Conservation (phyloP, 176 grass and related monocot species). For the Typha latifolia region DNA sequence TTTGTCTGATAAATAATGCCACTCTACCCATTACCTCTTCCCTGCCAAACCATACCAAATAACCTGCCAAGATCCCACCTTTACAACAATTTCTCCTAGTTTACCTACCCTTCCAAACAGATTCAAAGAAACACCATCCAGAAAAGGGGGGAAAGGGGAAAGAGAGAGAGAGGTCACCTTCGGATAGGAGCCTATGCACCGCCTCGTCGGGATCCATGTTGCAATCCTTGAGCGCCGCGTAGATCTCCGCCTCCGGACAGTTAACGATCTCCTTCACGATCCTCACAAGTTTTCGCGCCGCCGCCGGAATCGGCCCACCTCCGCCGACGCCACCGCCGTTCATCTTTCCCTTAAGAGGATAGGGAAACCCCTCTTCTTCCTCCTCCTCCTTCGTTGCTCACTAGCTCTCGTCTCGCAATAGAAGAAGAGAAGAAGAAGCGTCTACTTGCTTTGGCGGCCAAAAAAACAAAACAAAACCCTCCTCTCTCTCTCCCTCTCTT, state of each 20-base stretch:
- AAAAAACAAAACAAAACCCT: constrained; percentile 2
- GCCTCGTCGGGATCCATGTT: constrained; percentile 95
- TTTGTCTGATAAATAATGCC: too few relatives aligned
- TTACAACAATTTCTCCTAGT: too few relatives aligned
- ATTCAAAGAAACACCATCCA: too few relatives aligned
- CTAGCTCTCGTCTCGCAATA: neutral
- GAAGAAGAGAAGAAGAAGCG: too few relatives aligned
- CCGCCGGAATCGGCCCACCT: constrained; percentile 45
- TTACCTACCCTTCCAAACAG: constrained; percentile 14
- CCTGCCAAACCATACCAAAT: too few relatives aligned
- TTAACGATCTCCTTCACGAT: constrained; percentile 98
- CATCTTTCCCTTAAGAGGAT: neutral
- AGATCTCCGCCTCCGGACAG: constrained; percentile 92
- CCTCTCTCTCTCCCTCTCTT: neutral
- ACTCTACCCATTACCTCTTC: too few relatives aligned
- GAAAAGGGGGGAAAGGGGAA: neutral
- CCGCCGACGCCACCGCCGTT: constrained; percentile 12
- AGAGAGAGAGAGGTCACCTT: constrained; percentile 29
- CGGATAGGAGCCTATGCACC: constrained; percentile 82
- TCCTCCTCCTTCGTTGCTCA: too few relatives aligned
- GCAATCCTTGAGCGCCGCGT: constrained; percentile 84
- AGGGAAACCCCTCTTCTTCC: neutral
- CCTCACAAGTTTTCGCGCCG: constrained; percentile 65
- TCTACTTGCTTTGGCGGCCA: constrained; percentile 1
- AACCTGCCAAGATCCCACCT: too few relatives aligned